Evolutionary conservation across 225 moss, liverwort and hornwort genomes (phyloP), one percentile per base, ranked within the genome.

Genomic region (Bryoerythrophyllum caledonicum): DNA sequence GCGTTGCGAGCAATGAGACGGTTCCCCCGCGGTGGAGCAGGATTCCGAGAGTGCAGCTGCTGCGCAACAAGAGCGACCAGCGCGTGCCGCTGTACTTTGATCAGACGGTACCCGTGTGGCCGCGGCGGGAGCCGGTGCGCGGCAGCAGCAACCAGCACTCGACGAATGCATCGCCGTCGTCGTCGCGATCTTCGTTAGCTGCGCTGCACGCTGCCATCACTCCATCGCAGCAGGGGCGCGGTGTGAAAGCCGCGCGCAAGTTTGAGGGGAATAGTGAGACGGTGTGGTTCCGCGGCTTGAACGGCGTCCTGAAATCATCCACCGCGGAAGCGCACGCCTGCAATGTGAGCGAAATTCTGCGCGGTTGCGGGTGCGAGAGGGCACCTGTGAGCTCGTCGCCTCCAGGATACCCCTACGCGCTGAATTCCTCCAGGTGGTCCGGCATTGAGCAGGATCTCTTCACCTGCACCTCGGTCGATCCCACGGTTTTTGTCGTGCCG

Each of bases 361-460:
- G 79, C 1, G 70, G 64, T 12, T 79, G 76, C 35, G 26, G 19
- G 9, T 85, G 65, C 24, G 73, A 73, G 32, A 20, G 28, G 34
- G 32, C 37, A 3, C 32, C 1, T 1, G 5, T 6, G 14, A 16
- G 8, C 27, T 28, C 58, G 46, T 10, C 38, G 7, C 38, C 32
- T 32, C 60, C 72, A 10, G 72, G 48, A 1, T 73, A 34, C 19
- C 49, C 72, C 0, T 61, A 61, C 23, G 61, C 72, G 32, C 6
- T 60, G 28, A 74, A 14, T 21, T 67, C 81, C 49, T 68, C 68
- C 15, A 74, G 74, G 51, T 86, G 86, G 86, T 86, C 86, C 4
- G 82, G 86, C 15, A 86, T 86, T 34, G 86, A 86, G 80, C 86
- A 86, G 77, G 86, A 86, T 52, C 76, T 86, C 56, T 86, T 86